phyloP scores from a whole-genome alignment of 495 filamentous ascomycete species.

The Aspergillus olivimuriae region DNA sequence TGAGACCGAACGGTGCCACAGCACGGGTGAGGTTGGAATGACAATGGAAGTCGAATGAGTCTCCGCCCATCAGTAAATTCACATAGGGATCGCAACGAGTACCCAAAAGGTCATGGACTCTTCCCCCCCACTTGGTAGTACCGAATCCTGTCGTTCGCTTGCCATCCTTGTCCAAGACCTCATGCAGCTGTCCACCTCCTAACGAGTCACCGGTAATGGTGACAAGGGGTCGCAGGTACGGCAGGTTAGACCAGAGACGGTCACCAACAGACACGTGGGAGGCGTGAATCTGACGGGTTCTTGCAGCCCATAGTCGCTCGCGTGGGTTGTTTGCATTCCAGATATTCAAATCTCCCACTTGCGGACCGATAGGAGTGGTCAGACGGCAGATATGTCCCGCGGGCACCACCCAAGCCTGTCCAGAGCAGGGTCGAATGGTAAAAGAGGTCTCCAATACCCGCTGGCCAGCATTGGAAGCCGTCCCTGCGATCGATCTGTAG shows the following conservation, averaged over 20 bases:
- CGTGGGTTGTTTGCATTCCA: conserved; percentile 71
- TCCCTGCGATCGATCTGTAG: conserved; percentile 36
- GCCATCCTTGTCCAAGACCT: conserved; percentile 31
- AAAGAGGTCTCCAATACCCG: conserved; percentile 31
- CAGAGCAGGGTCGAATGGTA: conserved; percentile 45
- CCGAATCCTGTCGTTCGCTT: conserved; percentile 31
- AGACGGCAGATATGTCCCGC: conserved; percentile 61
- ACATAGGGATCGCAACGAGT: conserved; percentile 75
- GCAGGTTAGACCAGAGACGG: conserved; percentile 69
- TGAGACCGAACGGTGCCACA: conserved; percentile 58
- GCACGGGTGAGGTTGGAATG: conserved; percentile 74
- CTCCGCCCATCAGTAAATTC: conserved; percentile 62
- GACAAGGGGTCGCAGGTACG: conserved; percentile 66
- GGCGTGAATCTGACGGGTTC: conserved; percentile 70
- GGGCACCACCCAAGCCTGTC: conserved; percentile 57
- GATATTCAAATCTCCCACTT: conserved; percentile 78
- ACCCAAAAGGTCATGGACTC: conserved; percentile 67
- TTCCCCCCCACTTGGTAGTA: conserved; percentile 42
- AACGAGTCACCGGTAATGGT: conserved; percentile 67
- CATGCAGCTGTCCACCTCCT: conserved; percentile 48
- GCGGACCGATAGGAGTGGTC: conserved; percentile 66
- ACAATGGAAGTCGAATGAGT: conserved; percentile 71
- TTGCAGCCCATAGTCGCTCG: conserved; percentile 72
- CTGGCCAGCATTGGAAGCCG: conserved; percentile 25
- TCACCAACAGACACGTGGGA: conserved; percentile 65